phyloP scores from a whole-genome alignment of 2,329 filamentous ascomycete species.

The Colletotrichum orbiculare region DNA sequence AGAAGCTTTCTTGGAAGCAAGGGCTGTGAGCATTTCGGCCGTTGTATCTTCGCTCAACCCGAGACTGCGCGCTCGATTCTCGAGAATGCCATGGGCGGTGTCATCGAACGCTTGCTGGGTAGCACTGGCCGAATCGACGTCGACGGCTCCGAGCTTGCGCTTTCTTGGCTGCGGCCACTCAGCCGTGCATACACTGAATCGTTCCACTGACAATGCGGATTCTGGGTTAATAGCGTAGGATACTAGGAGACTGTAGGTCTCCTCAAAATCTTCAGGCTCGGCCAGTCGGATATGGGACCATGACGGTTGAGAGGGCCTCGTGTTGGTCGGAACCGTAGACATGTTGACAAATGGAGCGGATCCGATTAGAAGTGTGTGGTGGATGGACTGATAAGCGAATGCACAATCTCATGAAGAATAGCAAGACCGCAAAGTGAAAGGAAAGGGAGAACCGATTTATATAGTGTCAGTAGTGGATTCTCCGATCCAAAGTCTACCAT shows the following conservation, averaged over 20 bases:
- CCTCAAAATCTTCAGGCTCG: neutral
- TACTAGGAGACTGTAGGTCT: neutral
- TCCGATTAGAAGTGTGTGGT: accelerated
- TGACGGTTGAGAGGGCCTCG: neutral
- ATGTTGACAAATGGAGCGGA: neutral
- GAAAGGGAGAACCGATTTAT: too few species aligned
- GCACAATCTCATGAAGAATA: too few species aligned
- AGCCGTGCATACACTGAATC: neutral
- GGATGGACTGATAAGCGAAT: too few species aligned
- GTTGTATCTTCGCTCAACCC: neutral
- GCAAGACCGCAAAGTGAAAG: too few species aligned
- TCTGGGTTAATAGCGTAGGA: slow-evolving; percentile 3
- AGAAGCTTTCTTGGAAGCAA: neutral
- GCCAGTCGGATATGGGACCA: neutral
- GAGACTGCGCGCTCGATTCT: neutral
- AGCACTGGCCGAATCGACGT: neutral
- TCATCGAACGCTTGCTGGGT: neutral
- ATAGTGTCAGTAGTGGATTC: too few species aligned
- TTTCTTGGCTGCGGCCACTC: neutral
- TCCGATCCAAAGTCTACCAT: too few species aligned
- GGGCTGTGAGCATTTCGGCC: neutral
- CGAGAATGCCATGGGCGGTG: neutral
- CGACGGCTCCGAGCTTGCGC: neutral
- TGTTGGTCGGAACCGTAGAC: neutral
- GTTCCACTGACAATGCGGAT: slow-evolving; percentile 6